Evolutionary conservation across 306 rosid species (phyloP).

Genomic region (Leucaena leucocephala): DNA sequence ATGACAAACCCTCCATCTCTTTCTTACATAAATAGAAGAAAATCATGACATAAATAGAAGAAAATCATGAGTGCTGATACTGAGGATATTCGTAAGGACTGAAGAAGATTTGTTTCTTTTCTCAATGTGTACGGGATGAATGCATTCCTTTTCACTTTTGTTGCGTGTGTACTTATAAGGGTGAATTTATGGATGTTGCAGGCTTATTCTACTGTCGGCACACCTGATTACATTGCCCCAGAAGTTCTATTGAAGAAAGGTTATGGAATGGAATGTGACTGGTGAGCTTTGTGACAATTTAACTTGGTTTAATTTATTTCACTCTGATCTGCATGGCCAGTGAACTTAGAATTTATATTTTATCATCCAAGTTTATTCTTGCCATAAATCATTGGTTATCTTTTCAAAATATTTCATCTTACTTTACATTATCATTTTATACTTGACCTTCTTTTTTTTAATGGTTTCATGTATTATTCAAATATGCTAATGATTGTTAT

Average conservation of each 20-base stretch:
- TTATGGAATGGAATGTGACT: constrained; percentile 97
- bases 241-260: constrained; percentile 99
- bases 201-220: constrained; percentile 99
- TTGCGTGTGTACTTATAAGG: constrained; percentile 27
- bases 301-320: background rate
- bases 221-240: constrained; percentile 99
- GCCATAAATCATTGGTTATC: constrained; percentile 25
- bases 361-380: constrained; percentile 26
- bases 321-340: background rate
- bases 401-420: constrained; percentile 26
- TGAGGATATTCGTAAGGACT: constrained; percentile 25
- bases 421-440: constrained; percentile 17
- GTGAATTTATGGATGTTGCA: constrained; percentile 48
- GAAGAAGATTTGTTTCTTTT: background rate
- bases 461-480: constrained; percentile 25
- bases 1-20: background rate
- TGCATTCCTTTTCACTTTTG: constrained; percentile 9
- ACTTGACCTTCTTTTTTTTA: constrained; percentile 4
- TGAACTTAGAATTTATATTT: constrained; percentile 6
- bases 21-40: background rate
- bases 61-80: constrained; percentile 13
- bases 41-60: background rate
- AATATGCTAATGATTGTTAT: constrained; percentile 31
- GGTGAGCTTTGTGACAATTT: constrained; percentile 58
- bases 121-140: constrained; percentile 1